Evolutionary conservation across 768 basidiomycete genomes (phyloP), one percentile per base, ranked within the genome.

Genomic region (Mycena crocata): DNA sequence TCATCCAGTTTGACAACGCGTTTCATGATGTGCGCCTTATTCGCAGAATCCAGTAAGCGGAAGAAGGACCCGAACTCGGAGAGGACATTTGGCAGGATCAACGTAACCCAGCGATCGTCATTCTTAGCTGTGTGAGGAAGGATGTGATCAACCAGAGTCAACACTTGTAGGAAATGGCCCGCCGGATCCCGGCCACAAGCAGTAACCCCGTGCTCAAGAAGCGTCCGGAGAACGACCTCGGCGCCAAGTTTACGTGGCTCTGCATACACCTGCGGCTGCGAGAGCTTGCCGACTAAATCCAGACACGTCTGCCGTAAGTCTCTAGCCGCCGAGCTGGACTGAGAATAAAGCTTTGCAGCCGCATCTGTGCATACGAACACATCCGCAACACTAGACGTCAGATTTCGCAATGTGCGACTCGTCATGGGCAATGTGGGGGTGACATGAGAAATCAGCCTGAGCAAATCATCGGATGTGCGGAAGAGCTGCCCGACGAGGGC

Each of bases 1-100:
- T 81, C 75, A 67, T 94, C 93, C 17, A 93, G 75, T 21, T 75
- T 79, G 24, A 86, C 79, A 3, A 94, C 81, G 7, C 87, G 83
- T 50, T 83, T 78, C 30, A 93, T 73, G 28, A 93, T 74, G 40
- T 83, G 81, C 3, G 83, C 78, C 73, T 85, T 87, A 45, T 80
- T 85, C 59, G 88, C 85, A 3, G 85, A 80, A 60, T 90, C 87
- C 34, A 93, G 78, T 6, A 84, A 76, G 9, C 79, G 82, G 73
- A 89, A 84, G 76, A 93, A 93, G 1, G 74, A 57, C 62, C 76
- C 80, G 12, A 93, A 70, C 45, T 93, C 87, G 3, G 76, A 74
- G 5, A 93, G 79, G 23, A 89, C 75, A 31, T 80, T 83, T 3
- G 92, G 90, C 19, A 94, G 77, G 15, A 91, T 85, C 13, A 75